Conservation (phyloP, 169 alveolate genomes). For the Plasmodium vivax region DNA sequence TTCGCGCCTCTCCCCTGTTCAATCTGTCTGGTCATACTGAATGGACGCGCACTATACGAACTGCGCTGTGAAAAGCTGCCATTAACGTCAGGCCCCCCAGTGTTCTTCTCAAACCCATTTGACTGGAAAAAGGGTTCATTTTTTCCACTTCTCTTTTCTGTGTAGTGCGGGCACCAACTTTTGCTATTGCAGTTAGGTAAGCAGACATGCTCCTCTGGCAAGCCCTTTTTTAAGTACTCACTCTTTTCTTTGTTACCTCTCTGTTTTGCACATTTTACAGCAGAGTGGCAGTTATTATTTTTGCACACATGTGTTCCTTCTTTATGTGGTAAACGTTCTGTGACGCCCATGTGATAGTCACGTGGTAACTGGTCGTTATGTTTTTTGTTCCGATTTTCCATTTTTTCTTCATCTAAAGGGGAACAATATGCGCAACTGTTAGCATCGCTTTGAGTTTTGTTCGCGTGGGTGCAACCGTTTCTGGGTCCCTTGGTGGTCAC, state of each 20-base stretch:
- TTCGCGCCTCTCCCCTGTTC: neutral
- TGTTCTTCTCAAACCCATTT: neutral
- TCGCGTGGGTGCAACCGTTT: neutral
- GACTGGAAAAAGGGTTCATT: conserved; percentile 11
- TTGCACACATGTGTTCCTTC: neutral
- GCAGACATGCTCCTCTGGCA: neutral
- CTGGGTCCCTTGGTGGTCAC: neutral
- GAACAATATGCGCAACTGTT: neutral
- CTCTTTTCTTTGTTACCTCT: neutral
- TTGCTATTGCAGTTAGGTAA: neutral
- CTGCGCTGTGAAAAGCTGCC: neutral
- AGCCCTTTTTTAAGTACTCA: neutral
- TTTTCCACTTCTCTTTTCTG: neutral
- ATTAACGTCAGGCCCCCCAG: neutral
- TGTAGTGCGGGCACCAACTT: neutral
- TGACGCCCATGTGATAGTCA: neutral
- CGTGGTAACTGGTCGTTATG: neutral
- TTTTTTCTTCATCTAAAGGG: neutral
- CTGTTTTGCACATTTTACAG: neutral
- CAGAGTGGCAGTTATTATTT: neutral
- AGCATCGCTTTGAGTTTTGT: neutral
- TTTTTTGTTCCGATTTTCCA: neutral
- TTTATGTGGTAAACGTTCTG: neutral
- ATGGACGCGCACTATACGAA: neutral
- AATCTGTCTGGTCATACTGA: neutral